Evolutionary conservation across 352 stramenopile genomes (phyloP).

Genomic region (Ophiocytium majus): DNA sequence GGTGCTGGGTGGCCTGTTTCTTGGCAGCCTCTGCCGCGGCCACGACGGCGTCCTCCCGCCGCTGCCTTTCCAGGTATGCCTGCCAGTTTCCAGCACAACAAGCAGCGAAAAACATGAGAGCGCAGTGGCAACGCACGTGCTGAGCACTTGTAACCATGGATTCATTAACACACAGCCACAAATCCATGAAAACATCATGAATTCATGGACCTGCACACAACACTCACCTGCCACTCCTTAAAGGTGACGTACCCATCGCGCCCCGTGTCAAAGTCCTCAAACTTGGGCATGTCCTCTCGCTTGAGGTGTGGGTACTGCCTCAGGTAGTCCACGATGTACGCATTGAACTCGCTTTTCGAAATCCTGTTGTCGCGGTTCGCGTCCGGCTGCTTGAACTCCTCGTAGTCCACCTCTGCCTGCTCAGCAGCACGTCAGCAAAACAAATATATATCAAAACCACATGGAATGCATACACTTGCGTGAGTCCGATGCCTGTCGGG

Average conservation of each 20-base stretch:
- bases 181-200: no score
- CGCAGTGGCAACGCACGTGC: no score
- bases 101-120: no score
- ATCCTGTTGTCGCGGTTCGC: conserved; percentile 47
- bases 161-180: no score
- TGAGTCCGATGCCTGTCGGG: no score
- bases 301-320: conserved; percentile 32
- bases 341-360: conserved; percentile 36
- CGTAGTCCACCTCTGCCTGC: conserved; percentile 49
- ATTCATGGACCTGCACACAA: no score
- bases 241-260: conserved; percentile 45
- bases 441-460: no score
- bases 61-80: conserved; percentile 40
- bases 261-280: conserved; percentile 53
- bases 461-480: no score
- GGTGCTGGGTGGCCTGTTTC: conserved; percentile 6
- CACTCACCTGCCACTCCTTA: no score
- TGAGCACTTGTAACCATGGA: no score
- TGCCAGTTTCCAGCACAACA: no score
- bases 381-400: conserved; percentile 55
- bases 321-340: conserved; percentile 51
- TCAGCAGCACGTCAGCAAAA: no score
- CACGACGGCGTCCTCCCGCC: neutral
- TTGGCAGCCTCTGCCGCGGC: neutral
- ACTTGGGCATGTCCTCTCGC: conserved; percentile 37